Base-by-base conservation (phyloP, 2,329 filamentous ascomycete genomes). In the Periconia macrospinosa region DNA sequence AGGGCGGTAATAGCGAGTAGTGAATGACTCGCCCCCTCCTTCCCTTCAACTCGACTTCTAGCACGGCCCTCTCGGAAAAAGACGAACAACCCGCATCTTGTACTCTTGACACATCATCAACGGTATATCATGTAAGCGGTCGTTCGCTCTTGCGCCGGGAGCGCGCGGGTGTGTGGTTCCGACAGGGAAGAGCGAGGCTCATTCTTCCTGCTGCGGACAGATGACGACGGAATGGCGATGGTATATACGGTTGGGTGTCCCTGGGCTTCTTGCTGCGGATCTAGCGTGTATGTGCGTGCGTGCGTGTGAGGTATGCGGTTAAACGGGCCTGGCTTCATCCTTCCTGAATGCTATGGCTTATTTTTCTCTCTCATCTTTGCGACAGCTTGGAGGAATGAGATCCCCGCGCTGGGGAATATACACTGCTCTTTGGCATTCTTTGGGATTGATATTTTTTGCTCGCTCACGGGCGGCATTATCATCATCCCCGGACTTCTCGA, bases 21-120 rank as follows among this genome's bases (percentile, higher is more conserved):
- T 74, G 71, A 74, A 70, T 57, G 52, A 72, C 63, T 74, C 70
- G 70, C 68, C 68, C 66, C 67, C 68, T 64, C 58, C 63, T 70
- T 67, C 61, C 63, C 57, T 57, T 51, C 23, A 47, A 55, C 49
- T 67, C 64, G 61, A 69, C 63, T 66, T 62, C 47, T 63, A 55
- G 63, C 52, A 65, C 60, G 50, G 58, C 59, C 46, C 60, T 47
- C 62, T 59, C 54, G 23, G 23, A 8, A 27, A n/a, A 27, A 27
- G 57, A 57, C 53, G 54, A 60, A 40, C 58, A 44, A 6, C 33
- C 33, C 15, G 33, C 33, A 37, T 37, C 45, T 53, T 55, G 56
- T 63, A 59, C 60, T 62, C 9, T 45, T 19, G 17, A 30, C 42
- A 27, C 23, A 27, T 23, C 30, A 10, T 6, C 13, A 30, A 55